Conservation (phyloP, 139 green algal species). For the Coccomyxa sp. region DNA sequence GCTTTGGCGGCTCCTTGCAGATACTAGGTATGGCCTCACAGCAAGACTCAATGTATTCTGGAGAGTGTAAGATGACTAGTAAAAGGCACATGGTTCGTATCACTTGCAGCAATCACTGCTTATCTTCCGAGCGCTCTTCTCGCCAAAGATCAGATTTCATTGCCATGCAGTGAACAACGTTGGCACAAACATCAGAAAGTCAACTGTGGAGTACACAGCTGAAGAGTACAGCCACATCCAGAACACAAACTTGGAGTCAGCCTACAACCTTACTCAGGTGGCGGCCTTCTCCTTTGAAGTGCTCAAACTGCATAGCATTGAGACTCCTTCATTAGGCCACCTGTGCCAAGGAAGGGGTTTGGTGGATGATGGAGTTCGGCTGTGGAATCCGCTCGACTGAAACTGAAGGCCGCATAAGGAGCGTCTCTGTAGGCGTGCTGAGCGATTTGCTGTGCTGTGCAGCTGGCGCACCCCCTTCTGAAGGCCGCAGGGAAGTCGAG, state of each 20-base stretch:
- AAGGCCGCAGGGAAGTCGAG: constrained; percentile 22
- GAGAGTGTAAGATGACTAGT: too few species aligned
- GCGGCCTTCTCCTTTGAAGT: neutral
- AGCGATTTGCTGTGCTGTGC: neutral
- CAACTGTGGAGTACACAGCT: constrained; percentile 49
- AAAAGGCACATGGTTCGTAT: too few species aligned
- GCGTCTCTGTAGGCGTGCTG: too few species aligned
- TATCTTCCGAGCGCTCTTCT: too few species aligned
- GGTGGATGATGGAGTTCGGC: too few species aligned
- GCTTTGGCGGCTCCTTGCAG: constrained; percentile 12
- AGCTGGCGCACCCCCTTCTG: constrained; percentile 41
- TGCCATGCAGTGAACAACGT: constrained; percentile 60
- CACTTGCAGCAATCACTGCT: neutral
- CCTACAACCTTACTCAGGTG: constrained; percentile 68
- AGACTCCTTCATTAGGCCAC: too few species aligned
- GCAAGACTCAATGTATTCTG: neutral
- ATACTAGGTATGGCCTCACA: constrained; percentile 10
- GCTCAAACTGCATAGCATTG: too few species aligned
- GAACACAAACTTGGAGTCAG: constrained; percentile 74
- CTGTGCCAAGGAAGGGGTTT: too few species aligned
- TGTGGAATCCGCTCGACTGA: too few species aligned
- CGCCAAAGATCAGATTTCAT: neutral
- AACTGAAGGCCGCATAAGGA: too few species aligned
- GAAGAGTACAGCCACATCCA: constrained; percentile 70
- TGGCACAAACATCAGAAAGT: constrained; percentile 71